Conservation (phyloP, 1,139 yeast species). For the Sugiyamaella xylanicola region DNA sequence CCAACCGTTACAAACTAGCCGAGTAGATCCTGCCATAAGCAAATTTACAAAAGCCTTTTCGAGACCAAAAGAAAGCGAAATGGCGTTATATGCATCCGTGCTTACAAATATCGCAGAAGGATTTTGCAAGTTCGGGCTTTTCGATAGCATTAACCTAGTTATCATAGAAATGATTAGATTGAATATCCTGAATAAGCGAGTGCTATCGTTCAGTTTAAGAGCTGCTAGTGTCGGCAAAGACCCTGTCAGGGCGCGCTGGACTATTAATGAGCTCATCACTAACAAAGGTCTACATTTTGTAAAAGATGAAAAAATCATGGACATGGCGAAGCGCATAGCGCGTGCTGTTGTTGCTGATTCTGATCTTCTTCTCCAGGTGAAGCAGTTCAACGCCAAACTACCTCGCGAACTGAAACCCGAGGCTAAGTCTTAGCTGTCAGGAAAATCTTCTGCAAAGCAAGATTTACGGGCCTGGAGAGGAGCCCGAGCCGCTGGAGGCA, state of each 20-base stretch:
- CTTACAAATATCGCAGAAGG: conserved; percentile 31
- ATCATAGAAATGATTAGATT: conserved; percentile 30
- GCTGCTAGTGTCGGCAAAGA: conserved; percentile 31
- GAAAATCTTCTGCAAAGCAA: no score
- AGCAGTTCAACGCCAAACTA: neutral
- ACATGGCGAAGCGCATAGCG: conserved; percentile 2
- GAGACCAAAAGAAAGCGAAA: neutral
- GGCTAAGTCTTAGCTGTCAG: no score
- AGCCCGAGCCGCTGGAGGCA: no score
- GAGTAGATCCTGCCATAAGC: neutral
- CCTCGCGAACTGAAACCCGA: neutral
- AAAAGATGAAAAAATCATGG: conserved; percentile 2
- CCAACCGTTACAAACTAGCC: conserved; percentile 5
- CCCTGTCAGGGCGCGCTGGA: conserved; percentile 31
- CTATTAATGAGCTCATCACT: conserved; percentile 27
- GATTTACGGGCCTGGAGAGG: no score
- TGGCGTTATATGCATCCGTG: conserved; percentile 14
- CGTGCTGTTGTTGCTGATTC: neutral
- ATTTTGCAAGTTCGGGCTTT: conserved; percentile 29
- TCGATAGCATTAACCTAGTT: conserved; percentile 31
- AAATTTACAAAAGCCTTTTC: conserved; percentile 1
- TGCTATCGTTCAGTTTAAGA: conserved; percentile 31
- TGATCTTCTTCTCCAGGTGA: neutral
- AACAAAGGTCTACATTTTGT: neutral
- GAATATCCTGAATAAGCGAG: conserved; percentile 25